A percentile compares a stretch with the other conserved stretches of the same genome.
phyloP scores from a whole-genome alignment of 2,329 filamentous ascomycete genomes.

The Podosphaera leucotricha region DNA sequence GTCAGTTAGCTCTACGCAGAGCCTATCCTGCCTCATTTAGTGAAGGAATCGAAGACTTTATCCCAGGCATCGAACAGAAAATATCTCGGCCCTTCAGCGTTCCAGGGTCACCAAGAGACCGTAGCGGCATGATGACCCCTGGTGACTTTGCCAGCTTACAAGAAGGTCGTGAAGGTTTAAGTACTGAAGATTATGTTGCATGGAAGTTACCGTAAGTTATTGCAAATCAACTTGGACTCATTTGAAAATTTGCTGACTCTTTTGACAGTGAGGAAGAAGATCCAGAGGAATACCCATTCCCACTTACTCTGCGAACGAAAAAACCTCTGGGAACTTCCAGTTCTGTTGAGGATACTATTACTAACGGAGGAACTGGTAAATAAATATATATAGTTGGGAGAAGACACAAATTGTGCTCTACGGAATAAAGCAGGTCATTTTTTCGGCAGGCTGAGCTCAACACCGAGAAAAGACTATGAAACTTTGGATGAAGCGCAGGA shows the following conservation, averaged over 20 bases:
- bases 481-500: background rate
- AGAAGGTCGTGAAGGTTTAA: slow-evolving; percentile 78
- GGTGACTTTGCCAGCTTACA: slow-evolving; percentile 93
- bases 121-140: slow-evolving; percentile 95
- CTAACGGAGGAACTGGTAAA: slow-evolving; percentile 9
- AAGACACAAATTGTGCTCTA: background rate
- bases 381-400: background rate
- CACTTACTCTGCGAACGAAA: slow-evolving; percentile 36
- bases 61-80: slow-evolving; percentile 82
- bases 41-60: slow-evolving; percentile 64
- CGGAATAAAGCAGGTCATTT: background rate
- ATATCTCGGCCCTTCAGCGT: slow-evolving; percentile 85
- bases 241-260: slow-evolving; percentile 4
- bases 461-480: background rate
- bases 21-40: slow-evolving; percentile 78
- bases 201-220: slow-evolving; percentile 88
- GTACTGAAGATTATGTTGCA: slow-evolving; percentile 89
- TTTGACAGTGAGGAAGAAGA: slow-evolving; percentile 67
- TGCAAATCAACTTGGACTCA: background rate
- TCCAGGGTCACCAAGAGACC: slow-evolving; percentile 74
- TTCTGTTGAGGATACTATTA: slow-evolving; percentile 10
- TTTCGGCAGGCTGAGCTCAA: background rate
- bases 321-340: slow-evolving; percentile 12
- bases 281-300: slow-evolving; percentile 51
- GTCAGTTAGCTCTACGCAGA: slow-evolving; percentile 72